These are phyloP conservation scores for Pestalotiopsis sp. DNA, from an alignment of 2,329 filamentous ascomycete species.

Conservation along the genomic window DNA sequence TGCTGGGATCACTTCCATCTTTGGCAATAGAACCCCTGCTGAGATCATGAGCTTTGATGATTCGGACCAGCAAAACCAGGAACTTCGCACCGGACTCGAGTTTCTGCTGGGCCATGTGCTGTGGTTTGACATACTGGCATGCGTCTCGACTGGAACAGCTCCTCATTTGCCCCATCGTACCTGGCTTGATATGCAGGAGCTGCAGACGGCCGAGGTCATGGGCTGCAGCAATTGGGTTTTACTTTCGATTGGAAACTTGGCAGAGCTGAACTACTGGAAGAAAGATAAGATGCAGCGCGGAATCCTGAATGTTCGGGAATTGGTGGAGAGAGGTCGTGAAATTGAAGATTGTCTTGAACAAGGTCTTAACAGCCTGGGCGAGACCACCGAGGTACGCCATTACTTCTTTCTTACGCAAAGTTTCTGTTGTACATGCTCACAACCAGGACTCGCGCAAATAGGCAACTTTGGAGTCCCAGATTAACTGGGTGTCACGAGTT, in stretches of 20 bases:
- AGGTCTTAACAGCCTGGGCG: background rate
- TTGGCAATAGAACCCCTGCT: background rate
- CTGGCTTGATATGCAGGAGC: background rate
- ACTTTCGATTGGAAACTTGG: background rate
- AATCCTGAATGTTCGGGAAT: background rate
- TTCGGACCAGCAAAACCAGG: background rate
- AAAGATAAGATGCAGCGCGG: background rate
- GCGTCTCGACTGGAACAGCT: background rate
- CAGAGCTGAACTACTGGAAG: background rate
- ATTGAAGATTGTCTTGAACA: background rate
- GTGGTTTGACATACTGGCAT: background rate
- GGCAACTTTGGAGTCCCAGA: background rate
- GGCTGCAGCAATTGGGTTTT: background rate
- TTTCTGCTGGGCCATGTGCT: background rate
- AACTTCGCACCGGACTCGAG: background rate
- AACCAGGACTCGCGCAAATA: background rate
- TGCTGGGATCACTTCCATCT: background rate
- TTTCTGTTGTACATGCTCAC: background rate
- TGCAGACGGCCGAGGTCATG: background rate
- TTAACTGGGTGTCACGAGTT: background rate
- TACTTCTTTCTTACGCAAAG: no score
- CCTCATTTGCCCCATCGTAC: background rate
- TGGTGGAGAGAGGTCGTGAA: background rate
- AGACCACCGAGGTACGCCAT: background rate
- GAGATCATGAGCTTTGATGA: background rate